Evolutionary conservation across 306 rosid species (phyloP).

Genomic region (Castanea crenata): DNA sequence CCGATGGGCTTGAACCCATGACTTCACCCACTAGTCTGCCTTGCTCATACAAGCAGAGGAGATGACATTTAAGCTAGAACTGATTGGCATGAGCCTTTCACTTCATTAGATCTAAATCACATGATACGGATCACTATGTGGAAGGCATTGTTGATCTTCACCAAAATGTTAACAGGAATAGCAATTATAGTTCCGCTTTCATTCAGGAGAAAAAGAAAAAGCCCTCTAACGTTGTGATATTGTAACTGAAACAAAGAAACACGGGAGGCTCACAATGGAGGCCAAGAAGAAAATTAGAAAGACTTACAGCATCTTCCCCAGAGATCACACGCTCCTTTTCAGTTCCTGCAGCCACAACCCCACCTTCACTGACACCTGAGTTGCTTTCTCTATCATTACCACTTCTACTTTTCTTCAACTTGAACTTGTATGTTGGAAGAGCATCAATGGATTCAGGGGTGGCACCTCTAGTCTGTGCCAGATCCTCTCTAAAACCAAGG

Average conservation of each 20-base stretch:
- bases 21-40: no score
- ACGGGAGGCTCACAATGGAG: neutral
- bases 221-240: neutral
- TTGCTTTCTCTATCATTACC: conserved; percentile 44
- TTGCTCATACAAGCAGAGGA: no score
- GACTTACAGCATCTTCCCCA: conserved; percentile 92
- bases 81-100: neutral
- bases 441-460: conserved; percentile 83
- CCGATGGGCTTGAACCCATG: no score
- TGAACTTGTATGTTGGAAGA: conserved; percentile 87
- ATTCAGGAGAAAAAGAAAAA: neutral
- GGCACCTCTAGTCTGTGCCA: conserved; percentile 84
- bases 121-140: neutral
- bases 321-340: conserved; percentile 81
- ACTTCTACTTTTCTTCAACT: conserved; percentile 68
- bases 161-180: neutral
- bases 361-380: conserved; percentile 63
- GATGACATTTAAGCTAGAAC: no score
- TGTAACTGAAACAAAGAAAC: neutral
- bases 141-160: neutral
- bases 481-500: conserved; percentile 91
- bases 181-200: neutral
- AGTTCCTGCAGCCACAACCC: conserved; percentile 90
- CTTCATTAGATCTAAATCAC: neutral
- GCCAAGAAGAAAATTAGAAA: conserved; percentile 16